A percentile compares a stretch with the other conserved stretches of the same genome.
phyloP scores from a whole-genome alignment of 2,329 filamentous ascomycete genomes.

The Phaeosphaeria sp. region DNA sequence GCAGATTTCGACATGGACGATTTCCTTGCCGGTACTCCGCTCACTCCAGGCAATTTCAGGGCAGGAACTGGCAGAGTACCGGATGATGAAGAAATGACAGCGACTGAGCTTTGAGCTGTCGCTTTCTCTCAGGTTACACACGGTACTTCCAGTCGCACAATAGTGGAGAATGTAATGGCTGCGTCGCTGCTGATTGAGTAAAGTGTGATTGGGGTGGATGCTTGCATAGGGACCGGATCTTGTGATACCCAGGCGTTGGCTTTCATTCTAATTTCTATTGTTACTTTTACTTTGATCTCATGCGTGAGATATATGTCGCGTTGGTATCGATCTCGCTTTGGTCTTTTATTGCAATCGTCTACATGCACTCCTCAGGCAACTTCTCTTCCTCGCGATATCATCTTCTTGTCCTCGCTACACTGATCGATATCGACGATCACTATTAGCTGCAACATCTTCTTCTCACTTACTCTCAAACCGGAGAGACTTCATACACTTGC shows the following conservation, averaged over 20 bases:
- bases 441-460: too few relatives aligned
- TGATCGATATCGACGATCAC: too few relatives aligned
- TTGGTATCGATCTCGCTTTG: not conserved
- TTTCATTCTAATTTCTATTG: not conserved
- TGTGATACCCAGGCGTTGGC: slow-evolving; percentile 6
- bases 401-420: not conserved
- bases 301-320: not conserved
- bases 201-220: not conserved
- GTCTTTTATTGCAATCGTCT: not conserved
- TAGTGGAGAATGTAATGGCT: not conserved
- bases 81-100: slow-evolving; percentile 28
- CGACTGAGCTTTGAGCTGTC: slow-evolving; percentile 28
- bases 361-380: not conserved
- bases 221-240: slow-evolving; percentile 2
- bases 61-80: slow-evolving; percentile 29
- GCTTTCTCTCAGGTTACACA: not conserved
- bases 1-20: slow-evolving; percentile 48
- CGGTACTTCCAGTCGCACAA: not conserved
- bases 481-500: too few relatives aligned
- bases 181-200: not conserved
- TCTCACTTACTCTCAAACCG: too few relatives aligned
- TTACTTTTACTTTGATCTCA: slow-evolving; percentile 5
- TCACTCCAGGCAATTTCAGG: slow-evolving; percentile 35
- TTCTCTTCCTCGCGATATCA: not conserved
- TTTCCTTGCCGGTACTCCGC: slow-evolving; percentile 49